Percentiles rank a stretch among this genome's conserved stretches.
Conservation (phyloP, 257 asterid species). For the Fraxinus cuspidata region DNA sequence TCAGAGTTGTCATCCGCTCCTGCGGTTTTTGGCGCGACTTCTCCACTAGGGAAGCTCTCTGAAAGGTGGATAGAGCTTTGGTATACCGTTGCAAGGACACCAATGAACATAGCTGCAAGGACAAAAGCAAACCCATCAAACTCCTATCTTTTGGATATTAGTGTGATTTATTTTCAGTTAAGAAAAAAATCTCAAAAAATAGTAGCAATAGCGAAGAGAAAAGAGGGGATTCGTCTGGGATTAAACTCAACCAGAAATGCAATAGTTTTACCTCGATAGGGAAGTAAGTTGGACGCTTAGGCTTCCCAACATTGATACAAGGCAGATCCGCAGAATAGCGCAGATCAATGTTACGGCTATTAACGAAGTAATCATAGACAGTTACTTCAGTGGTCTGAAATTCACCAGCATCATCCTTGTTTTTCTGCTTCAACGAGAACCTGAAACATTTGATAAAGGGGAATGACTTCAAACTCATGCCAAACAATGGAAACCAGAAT, state of each 20-base stretch:
- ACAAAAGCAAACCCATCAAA: conserved; percentile 7
- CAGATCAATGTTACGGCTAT: conserved; percentile 63
- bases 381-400: conserved; percentile 57
- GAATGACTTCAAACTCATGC: conserved; percentile 1
- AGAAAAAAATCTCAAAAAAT: neutral
- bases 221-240: neutral
- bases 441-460: conserved; percentile 33
- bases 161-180: neutral
- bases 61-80: conserved; percentile 69
- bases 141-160: no score
- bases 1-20: conserved; percentile 73
- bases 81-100: conserved; percentile 87
- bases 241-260: neutral
- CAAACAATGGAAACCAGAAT: conserved; percentile 4
- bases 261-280: conserved; percentile 73
- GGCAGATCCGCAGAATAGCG: conserved; percentile 84
- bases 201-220: neutral
- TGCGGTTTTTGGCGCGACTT: conserved; percentile 90
- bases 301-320: conserved; percentile 89
- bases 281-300: conserved; percentile 77
- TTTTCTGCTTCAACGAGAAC: conserved; percentile 65
- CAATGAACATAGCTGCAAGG: conserved; percentile 66
- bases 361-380: conserved; percentile 85
- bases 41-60: conserved; percentile 79
- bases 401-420: conserved; percentile 61